Evolutionary conservation across 208 protist species (phyloP).

Genomic region (Zelonia costaricensis): DNA sequence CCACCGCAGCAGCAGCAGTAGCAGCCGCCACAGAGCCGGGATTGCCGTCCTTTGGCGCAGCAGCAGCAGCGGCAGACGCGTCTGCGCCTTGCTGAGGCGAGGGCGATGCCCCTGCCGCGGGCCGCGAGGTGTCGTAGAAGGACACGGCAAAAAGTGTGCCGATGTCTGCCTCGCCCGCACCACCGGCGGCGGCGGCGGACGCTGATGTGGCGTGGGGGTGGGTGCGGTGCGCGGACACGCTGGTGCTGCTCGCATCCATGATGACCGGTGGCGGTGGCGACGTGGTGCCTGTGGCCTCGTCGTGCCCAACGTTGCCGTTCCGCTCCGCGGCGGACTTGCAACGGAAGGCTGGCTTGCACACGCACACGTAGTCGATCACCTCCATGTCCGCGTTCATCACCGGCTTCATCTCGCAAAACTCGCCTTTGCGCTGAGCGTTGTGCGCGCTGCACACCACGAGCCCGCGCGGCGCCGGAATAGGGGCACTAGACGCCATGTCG

Average conservation of each 20-base stretch:
- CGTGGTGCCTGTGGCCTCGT: too few relatives aligned
- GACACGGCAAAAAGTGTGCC: conserved; percentile 28
- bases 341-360: conserved; percentile 38
- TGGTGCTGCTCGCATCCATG: conserved; percentile 25
- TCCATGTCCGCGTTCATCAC: conserved; percentile 74
- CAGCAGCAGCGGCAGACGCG: neutral
- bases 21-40: too few relatives aligned
- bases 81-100: too few relatives aligned
- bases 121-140: conserved; percentile 6
- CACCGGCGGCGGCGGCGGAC: neutral
- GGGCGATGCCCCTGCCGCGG: too few relatives aligned
- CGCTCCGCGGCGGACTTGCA: conserved; percentile 29
- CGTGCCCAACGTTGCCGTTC: neutral
- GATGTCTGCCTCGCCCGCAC: neutral
- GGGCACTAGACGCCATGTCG: neutral
- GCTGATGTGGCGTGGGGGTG: neutral
- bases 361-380: conserved; percentile 55
- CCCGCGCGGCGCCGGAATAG: conserved; percentile 15
- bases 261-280: conserved; percentile 4
- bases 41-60: too few relatives aligned
- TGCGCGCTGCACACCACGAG: conserved; percentile 62
- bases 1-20: conserved; percentile 1
- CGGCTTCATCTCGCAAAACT: conserved; percentile 48
- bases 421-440: conserved; percentile 43
- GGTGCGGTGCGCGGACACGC: conserved; percentile 3